Evolutionary conservation across 2,329 filamentous ascomycete genomes (phyloP).

Genomic region (Fragosphaeria purpurea): DNA sequence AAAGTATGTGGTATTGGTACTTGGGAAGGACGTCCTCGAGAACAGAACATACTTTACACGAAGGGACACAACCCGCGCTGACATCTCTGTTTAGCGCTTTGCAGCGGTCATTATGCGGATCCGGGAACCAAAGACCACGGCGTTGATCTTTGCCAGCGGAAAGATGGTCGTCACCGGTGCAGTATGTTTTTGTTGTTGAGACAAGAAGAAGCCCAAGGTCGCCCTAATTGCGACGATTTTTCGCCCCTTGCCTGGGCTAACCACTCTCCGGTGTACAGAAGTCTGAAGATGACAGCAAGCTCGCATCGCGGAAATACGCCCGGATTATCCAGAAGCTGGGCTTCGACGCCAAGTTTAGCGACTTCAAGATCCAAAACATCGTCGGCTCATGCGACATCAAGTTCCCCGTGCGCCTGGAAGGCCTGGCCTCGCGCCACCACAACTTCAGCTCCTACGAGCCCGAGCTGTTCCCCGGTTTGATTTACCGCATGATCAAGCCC

Average conservation of each 20-base stretch:
- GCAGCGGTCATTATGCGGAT: slow-evolving; percentile 99
- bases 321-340: slow-evolving; percentile 99
- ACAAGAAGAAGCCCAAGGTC: no score
- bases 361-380: slow-evolving; percentile 99
- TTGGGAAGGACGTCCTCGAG: slow-evolving; percentile 21
- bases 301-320: slow-evolving; percentile 93
- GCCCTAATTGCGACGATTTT: no score
- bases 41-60: no score
- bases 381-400: slow-evolving; percentile 98
- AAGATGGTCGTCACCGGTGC: slow-evolving; percentile 99
- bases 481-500: slow-evolving; percentile 99
- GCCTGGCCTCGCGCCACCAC: slow-evolving; percentile 92
- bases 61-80: slow-evolving; percentile 14
- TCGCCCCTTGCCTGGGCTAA: no score
- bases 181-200: neutral
- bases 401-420: slow-evolving; percentile 95
- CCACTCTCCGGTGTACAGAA: slow-evolving; percentile 34
- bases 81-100: slow-evolving; percentile 60
- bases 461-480: slow-evolving; percentile 95
- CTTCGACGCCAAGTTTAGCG: slow-evolving; percentile 98
- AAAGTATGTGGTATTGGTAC: slow-evolving; percentile 54
- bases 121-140: slow-evolving; percentile 96
- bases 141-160: slow-evolving; percentile 92
- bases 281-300: slow-evolving; percentile 94
- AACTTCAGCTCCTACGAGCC: slow-evolving; percentile 99